Percentiles rank a stretch among this genome's conserved stretches.
Evolutionary conservation across 768 basidiomycete species (phyloP).

Genomic region (Calocera viscosa): DNA sequence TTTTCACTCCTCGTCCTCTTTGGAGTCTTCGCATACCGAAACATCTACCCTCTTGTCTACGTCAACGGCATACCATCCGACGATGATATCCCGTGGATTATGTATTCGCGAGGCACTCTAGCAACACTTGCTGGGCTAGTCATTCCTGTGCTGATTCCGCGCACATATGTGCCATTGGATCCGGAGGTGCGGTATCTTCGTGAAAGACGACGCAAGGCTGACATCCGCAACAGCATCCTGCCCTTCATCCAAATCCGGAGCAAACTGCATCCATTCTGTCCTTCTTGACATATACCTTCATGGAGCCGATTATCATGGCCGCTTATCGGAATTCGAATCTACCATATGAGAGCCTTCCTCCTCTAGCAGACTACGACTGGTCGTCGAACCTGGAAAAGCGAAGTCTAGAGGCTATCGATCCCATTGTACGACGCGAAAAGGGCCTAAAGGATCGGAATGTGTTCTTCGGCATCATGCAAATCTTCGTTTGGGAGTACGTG

Average conservation of each 20-base stretch:
- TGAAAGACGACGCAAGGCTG: not conserved
- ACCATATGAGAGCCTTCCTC: conserved; percentile 33
- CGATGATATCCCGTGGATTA: conserved; percentile 33
- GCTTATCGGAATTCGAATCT: conserved; percentile 38
- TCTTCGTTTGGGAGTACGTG: conserved; percentile 20
- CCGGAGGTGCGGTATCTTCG: conserved; percentile 30
- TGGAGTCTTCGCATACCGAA: conserved; percentile 17
- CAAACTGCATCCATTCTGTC: conserved; percentile 40
- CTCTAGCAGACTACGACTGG: conserved; percentile 35
- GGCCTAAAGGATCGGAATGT: conserved; percentile 35
- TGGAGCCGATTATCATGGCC: conserved; percentile 39
- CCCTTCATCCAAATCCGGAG: conserved; percentile 31
- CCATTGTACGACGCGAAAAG: conserved; percentile 22
- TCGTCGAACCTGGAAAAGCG: conserved; percentile 24
- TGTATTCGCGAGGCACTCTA: conserved; percentile 44
- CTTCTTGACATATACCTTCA: conserved; percentile 37
- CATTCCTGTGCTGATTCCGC: conserved; percentile 45
- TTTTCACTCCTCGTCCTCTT: conserved; percentile 8
- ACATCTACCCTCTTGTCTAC: conserved; percentile 46
- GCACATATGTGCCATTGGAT: conserved; percentile 47
- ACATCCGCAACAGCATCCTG: conserved; percentile 26
- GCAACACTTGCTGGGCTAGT: conserved; percentile 36
- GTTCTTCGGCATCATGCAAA: conserved; percentile 35
- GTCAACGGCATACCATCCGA: conserved; percentile 43
- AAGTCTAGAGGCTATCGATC: conserved; percentile 27